A percentile compares a stretch with the other conserved stretches of the same genome.
Conservation (phyloP, 768 basidiomycete species). For the Lentinus brumalis region DNA sequence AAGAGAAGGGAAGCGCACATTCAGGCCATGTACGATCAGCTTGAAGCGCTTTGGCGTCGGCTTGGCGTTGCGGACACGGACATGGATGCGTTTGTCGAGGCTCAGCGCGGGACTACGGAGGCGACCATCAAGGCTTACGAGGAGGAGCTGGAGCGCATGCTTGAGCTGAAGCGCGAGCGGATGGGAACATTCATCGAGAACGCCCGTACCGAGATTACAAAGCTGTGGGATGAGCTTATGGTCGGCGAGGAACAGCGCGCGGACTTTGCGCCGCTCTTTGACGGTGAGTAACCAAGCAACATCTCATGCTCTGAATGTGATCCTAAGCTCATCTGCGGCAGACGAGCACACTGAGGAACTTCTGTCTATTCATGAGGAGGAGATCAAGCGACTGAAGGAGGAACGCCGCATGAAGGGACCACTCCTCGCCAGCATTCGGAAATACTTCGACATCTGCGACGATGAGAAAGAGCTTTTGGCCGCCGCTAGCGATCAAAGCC, state of each 20-base stretch:
- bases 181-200: conserved; percentile 84
- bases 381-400: conserved; percentile 78
- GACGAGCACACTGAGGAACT: conserved; percentile 92
- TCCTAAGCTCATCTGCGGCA: conserved; percentile 31
- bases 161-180: conserved; percentile 83
- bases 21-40: conserved; percentile 90
- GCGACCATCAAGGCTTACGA: conserved; percentile 82
- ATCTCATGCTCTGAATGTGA: not conserved
- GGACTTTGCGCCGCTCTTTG: conserved; percentile 79
- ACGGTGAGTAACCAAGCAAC: conserved; percentile 54
- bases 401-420: conserved; percentile 81
- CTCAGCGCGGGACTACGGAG: conserved; percentile 79
- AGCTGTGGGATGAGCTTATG: conserved; percentile 86
- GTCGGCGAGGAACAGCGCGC: conserved; percentile 79
- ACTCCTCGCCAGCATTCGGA: conserved; percentile 73
- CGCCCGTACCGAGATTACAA: conserved; percentile 78
- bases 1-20: conserved; percentile 78
- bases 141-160: conserved; percentile 86
- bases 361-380: conserved; percentile 80
- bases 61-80: conserved; percentile 77
- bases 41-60: conserved; percentile 88
- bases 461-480: conserved; percentile 88
- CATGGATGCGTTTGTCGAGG: conserved; percentile 93
- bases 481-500: conserved; percentile 77
- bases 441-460: conserved; percentile 88